Evolutionary conservation across 192 early-diverging fungal species (phyloP).

Genomic region (Obelidium mucronatum): DNA sequence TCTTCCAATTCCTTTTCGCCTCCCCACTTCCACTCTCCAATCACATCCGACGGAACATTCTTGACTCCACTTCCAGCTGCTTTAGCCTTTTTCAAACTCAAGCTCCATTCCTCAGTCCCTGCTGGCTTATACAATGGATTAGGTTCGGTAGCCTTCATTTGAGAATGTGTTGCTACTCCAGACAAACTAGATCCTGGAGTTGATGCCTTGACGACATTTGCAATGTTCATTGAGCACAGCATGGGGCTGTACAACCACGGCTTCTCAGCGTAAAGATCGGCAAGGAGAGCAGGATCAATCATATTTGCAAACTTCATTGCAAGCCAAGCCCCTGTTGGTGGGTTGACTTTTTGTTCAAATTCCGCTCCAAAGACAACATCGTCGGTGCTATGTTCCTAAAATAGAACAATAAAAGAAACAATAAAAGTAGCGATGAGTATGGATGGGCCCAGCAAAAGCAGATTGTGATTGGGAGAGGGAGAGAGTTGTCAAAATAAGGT

Average conservation of each 20-base stretch:
- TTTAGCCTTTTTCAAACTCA: neutral
- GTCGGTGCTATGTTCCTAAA: conserved; percentile 57
- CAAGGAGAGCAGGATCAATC: conserved; percentile 79
- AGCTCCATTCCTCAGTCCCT: neutral
- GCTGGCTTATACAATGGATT: conserved; percentile 23
- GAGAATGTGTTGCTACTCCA: conserved; percentile 22
- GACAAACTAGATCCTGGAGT: conserved; percentile 32
- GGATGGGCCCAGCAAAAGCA: neutral
- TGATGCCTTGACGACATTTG: conserved; percentile 54
- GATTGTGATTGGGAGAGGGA: too few relatives aligned
- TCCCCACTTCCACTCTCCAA: conserved; percentile 52
- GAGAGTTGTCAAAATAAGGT: too few relatives aligned
- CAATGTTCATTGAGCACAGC: conserved; percentile 77
- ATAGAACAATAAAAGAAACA: neutral
- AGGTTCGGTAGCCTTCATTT: conserved; percentile 10
- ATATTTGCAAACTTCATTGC: conserved; percentile 76
- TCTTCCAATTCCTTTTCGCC: conserved; percentile 43
- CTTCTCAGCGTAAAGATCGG: conserved; percentile 71
- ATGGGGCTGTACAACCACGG: conserved; percentile 78
- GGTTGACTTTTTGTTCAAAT: conserved; percentile 72
- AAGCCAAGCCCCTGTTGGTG: conserved; percentile 74
- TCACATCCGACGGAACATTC: conserved; percentile 25
- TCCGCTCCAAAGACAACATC: conserved; percentile 80
- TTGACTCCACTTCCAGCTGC: conserved; percentile 20
- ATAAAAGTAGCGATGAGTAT: too few relatives aligned